A percentile compares a stretch with the other conserved stretches of the same genome.
Evolutionary conservation across 2,329 filamentous ascomycete genomes (phyloP).

Genomic region (Alternaria incomplexa): DNA sequence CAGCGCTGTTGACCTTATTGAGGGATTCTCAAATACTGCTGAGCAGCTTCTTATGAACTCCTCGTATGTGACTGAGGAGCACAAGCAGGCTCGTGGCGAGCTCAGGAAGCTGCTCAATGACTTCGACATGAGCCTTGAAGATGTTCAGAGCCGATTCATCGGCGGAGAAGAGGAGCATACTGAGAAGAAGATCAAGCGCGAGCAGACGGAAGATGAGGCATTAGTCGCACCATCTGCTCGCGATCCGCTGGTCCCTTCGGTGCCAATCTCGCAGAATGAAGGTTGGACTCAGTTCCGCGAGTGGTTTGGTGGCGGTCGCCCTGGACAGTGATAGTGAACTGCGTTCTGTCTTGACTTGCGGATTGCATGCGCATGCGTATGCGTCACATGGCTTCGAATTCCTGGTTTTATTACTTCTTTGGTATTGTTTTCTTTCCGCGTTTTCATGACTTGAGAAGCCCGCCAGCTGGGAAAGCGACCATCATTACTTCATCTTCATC

Average conservation of each 20-base stretch:
- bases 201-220: background rate
- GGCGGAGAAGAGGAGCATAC: background rate
- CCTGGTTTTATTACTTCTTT: background rate
- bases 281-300: background rate
- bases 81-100: background rate
- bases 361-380: background rate
- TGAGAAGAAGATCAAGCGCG: background rate
- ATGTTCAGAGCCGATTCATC: background rate
- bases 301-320: background rate
- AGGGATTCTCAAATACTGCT: background rate
- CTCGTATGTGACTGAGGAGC: background rate
- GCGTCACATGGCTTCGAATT: no score
- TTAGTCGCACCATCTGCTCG: accelerated
- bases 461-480: background rate
- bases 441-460: no score
- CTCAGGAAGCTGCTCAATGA: background rate
- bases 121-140: background rate
- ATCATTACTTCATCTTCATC: background rate
- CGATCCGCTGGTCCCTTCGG: background rate
- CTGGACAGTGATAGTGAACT: background rate
- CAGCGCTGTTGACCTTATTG: background rate
- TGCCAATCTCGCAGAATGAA: background rate
- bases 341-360: background rate
- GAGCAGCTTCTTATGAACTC: conserved; percentile 4
- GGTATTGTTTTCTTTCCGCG: background rate